Evolutionary conservation across 2,329 filamentous ascomycete genomes (phyloP), one percentile per base, ranked within the genome.

Genomic region (Pleurostoma richardsiae): DNA sequence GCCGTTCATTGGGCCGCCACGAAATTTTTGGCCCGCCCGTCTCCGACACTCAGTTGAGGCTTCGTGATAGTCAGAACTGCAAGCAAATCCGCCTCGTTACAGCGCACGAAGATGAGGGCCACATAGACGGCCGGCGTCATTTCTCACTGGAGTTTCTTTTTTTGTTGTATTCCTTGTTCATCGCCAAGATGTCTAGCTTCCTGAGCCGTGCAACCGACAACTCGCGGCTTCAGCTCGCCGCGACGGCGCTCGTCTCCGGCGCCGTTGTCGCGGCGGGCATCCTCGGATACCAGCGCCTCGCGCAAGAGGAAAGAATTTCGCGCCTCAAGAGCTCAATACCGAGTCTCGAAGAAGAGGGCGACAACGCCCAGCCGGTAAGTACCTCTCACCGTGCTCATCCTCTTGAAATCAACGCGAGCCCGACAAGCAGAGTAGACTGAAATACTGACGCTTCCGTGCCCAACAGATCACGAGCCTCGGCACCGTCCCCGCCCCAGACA

Each of bases 171-270:
- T 19, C 19, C 19, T 19, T 19, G 19, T 19, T 19, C 2, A 19
- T 19, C 19, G 30, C 43, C 29, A 43, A 29, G 10, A 73, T 73
- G 73, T 57, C 71, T 39, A 72, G 72, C 30, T 65, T 74, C 33
- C 46, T 77, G 29, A 62, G 69, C 39, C 68, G 72, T 45, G 64
- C 69, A 4, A 58, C 73, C 39, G 65, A 68, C 38, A 74, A 67
- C 56, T 66, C 73, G 31, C 72, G 71, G 29, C 61, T 76, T 39
- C 88, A 90, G 62, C 71, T 94, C 33, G 77, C 82, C 19, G 79
- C 84, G 3, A 90, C 88, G 0, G 88, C 88, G 3, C 71, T 88
- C 27, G 67, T 80, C 10, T 85, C 82, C 0, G 82, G 81, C 19
- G 76, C 74, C 6, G 70, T 81, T 1, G 81, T 79, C 29, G 81